These are phyloP conservation scores for Pythium plurisporium DNA, from an alignment of 352 stramenopile species.

Conservation along the genomic window DNA sequence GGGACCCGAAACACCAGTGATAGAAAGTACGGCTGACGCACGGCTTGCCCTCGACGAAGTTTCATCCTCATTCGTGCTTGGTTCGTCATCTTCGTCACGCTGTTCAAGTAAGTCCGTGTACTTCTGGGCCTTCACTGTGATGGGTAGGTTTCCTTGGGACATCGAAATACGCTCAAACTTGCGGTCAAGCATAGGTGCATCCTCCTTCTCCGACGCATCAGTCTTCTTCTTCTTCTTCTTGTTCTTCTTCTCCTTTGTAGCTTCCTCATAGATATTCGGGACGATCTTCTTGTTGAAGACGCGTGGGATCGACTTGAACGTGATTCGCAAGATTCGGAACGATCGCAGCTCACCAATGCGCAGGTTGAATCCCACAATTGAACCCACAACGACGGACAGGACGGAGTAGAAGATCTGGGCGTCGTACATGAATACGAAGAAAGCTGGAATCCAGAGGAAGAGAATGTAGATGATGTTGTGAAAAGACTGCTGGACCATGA, in stretches of 20 bases:
- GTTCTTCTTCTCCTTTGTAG: conserved; percentile 62
- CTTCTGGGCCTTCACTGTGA: conserved; percentile 82
- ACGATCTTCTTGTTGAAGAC: conserved; percentile 90
- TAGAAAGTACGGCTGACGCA: conserved; percentile 57
- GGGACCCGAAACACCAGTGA: conserved; percentile 71
- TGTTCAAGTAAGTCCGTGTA: conserved; percentile 69
- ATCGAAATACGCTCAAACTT: conserved; percentile 82
- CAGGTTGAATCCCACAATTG: conserved; percentile 81
- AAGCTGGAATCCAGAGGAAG: conserved; percentile 78
- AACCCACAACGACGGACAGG: conserved; percentile 72
- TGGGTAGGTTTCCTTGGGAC: conserved; percentile 69
- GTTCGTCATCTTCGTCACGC: conserved; percentile 45
- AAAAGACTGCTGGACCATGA: conserved; percentile 76
- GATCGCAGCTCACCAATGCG: conserved; percentile 81
- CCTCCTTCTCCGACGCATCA: conserved; percentile 57
- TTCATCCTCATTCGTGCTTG: conserved; percentile 58
- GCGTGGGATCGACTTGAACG: conserved; percentile 83
- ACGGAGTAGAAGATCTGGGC: conserved; percentile 85
- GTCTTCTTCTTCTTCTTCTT: conserved; percentile 73
- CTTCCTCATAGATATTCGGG: conserved; percentile 73
- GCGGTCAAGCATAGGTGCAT: conserved; percentile 56
- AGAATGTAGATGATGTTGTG: conserved; percentile 86
- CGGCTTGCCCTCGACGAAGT: conserved; percentile 29
- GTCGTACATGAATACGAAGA: conserved; percentile 86
- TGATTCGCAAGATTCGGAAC: conserved; percentile 75